These are phyloP conservation scores for Tolypocladium paradoxum DNA, from an alignment of 2,329 filamentous ascomycete genomes.

Conservation along the genomic window DNA sequence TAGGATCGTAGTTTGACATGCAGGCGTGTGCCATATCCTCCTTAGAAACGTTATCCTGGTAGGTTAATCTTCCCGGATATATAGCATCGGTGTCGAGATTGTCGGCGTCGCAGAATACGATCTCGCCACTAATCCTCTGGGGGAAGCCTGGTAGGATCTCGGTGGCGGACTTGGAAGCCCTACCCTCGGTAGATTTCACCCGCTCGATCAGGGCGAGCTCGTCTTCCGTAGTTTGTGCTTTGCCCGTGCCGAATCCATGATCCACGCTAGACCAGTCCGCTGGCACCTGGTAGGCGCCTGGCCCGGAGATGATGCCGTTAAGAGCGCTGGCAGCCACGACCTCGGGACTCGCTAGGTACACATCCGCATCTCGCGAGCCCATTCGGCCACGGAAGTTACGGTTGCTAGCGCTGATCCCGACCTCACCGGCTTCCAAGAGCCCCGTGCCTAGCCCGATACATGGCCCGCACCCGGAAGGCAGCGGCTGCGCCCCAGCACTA, in stretches of 20 bases:
- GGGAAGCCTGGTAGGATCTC: constrained; percentile 56
- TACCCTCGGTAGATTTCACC: too few species aligned
- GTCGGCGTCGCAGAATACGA: constrained; percentile 70
- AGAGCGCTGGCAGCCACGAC: constrained; percentile 86
- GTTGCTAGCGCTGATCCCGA: constrained; percentile 75
- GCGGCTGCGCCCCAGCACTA: constrained; percentile 10
- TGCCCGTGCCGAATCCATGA: too few species aligned
- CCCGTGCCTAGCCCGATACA: constrained; percentile 79
- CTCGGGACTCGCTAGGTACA: constrained; percentile 81
- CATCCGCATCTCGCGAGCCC: constrained; percentile 55
- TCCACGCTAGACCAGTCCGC: too few species aligned
- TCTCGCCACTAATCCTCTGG: constrained; percentile 70
- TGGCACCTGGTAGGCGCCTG: constrained; percentile 70
- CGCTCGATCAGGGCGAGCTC: too few species aligned
- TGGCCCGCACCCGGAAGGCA: constrained; percentile 67
- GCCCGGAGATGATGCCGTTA: constrained; percentile 58
- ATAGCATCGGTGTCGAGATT: constrained; percentile 90
- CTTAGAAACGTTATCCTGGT: constrained; percentile 69
- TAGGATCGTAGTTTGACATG: constrained; percentile 86
- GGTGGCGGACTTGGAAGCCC: too few species aligned
- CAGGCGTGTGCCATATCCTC: constrained; percentile 81
- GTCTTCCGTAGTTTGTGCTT: too few species aligned
- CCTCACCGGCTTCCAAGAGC: constrained; percentile 73
- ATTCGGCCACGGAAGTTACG: constrained; percentile 89
- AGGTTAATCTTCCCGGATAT: constrained; percentile 86